Evolutionary conservation across 108 stramenopile species (phyloP).

Genomic region (Chaetoceros tenuissimus): DNA sequence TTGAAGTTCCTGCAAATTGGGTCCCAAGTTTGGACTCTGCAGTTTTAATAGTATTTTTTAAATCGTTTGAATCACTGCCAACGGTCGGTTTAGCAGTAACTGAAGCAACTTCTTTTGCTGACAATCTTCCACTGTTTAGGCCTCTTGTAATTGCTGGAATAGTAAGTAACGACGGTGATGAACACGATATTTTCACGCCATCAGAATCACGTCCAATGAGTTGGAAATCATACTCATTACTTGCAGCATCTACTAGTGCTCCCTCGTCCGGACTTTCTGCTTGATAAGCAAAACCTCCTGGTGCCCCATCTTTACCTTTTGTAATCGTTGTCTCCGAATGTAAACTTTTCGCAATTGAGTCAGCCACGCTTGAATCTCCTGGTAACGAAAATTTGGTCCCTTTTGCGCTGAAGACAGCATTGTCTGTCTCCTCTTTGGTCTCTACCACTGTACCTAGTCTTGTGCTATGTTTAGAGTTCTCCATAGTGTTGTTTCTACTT

Average conservation of each 20-base stretch:
- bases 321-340: neutral
- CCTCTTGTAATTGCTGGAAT: constrained; percentile 35
- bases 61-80: neutral
- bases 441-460: neutral
- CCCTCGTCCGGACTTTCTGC: constrained; percentile 92
- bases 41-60: neutral
- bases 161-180: constrained; percentile 56
- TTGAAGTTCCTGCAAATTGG: neutral
- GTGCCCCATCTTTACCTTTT: constrained; percentile 51
- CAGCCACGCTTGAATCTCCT: neutral
- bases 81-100: constrained; percentile 20
- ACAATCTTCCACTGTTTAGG: constrained; percentile 38
- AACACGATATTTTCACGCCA: constrained; percentile 49
- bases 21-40: neutral
- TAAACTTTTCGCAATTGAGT: neutral
- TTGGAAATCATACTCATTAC: constrained; percentile 69
- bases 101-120: constrained; percentile 40
- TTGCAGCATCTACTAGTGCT: constrained; percentile 77
- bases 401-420: too few relatives aligned
- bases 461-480: neutral
- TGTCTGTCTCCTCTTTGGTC: neutral
- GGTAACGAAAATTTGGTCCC: too few relatives aligned
- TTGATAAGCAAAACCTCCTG: constrained; percentile 71
- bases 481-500: neutral
- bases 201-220: constrained; percentile 64